Conservation (phyloP, 2,329 filamentous ascomycete species). For the Aspergillus nomiae region DNA sequence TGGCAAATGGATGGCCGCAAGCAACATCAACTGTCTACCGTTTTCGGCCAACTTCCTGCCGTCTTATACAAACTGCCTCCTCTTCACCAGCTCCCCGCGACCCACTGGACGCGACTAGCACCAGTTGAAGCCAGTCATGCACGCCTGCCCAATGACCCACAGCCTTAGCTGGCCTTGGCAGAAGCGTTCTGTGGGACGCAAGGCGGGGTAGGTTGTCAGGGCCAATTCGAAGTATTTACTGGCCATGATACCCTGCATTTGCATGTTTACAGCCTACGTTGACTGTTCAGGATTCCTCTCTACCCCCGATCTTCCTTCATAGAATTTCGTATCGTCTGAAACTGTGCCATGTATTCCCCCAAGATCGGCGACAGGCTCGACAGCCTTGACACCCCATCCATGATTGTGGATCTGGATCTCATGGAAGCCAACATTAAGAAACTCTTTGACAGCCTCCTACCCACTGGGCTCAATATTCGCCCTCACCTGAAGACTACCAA, state of each 20-base stretch:
- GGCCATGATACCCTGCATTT: no score
- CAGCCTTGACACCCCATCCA: constrained; percentile 57
- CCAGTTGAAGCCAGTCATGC: neutral
- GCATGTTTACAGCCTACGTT: neutral
- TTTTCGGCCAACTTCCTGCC: neutral
- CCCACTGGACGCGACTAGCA: no score
- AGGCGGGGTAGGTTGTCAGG: neutral
- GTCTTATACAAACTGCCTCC: no score
- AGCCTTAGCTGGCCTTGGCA: neutral
- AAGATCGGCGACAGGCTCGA: constrained; percentile 47
- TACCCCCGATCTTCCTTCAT: neutral
- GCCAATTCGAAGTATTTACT: no score
- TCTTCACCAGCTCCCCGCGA: no score
- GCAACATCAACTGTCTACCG: neutral
- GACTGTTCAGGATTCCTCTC: neutral
- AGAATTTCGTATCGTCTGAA: accelerated
- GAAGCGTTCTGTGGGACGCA: neutral
- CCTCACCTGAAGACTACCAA: constrained; percentile 60
- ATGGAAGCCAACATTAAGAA: constrained; percentile 56
- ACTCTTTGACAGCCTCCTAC: constrained; percentile 49
- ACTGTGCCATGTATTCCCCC: constrained; percentile 40
- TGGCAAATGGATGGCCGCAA: neutral
- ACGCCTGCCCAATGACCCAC: neutral
- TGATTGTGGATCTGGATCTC: constrained; percentile 56
- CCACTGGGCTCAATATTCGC: constrained; percentile 49